Evolutionary conservation across 257 asterid genomes (phyloP), one percentile per base, ranked within the genome.

Genomic region (Solanum tarijense): DNA sequence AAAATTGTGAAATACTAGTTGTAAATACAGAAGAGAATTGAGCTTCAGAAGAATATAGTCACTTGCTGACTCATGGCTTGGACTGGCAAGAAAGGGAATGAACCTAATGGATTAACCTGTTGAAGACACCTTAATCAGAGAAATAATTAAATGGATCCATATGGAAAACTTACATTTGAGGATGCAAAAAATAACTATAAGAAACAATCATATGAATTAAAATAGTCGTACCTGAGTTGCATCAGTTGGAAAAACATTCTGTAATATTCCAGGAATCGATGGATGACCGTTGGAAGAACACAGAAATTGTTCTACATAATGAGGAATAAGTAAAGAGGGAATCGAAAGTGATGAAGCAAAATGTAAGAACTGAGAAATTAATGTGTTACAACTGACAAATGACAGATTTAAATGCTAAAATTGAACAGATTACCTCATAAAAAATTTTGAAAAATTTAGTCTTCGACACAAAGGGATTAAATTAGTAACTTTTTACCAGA

Each of bases 61-160:
- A 97, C 99, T 98, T 97, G 99, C 92, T 97, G 99, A 68, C 98
- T 97, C 99, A 96, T 97, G 23, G 99, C 99, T 91, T 95, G 98
- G 87, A 94, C 91, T 83, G 98, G 98, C 96, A 94, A 91, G 81
- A 94, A 81, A 14, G 96, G 96, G 83, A 95, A 95, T 34, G 91
- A 90, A 92, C 94, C 96, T 7, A 95, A 91, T 97, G 94, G 98
- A 79, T 79, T 79, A 46, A 27, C 66, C 85, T 79, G 85, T 27
- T 27, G 38, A 79, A 79, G 12, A 79, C 39, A 60, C 90, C 79
- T 89, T 35, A 81, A 38, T 73, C 60, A 81, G 66, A 82, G 88
- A 66, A 36, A 79, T 79, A 43, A 35, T 86, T 78, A 69, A 89
- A 34, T 82, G 62, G 75, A 58, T 86, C 69, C 18, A 82, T 62